A percentile compares a stretch with the other conserved stretches of the same genome.
These are phyloP conservation scores for Suillus clintonianus DNA, from an alignment of 768 basidiomycete genomes.

Conservation along the genomic window DNA sequence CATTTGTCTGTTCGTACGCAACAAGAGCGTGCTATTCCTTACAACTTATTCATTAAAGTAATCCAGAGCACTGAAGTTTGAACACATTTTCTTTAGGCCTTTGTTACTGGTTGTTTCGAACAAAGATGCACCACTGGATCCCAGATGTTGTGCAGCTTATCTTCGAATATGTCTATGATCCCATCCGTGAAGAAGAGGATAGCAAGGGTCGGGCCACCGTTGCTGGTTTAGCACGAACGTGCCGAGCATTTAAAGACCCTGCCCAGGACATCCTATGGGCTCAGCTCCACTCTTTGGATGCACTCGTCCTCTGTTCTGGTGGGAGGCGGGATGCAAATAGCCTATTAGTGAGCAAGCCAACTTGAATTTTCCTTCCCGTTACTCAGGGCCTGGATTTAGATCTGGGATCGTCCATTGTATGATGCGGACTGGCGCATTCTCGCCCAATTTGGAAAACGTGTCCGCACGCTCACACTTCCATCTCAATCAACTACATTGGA, in stretches of 20 bases:
- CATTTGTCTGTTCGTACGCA: not conserved
- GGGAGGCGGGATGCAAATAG: not conserved
- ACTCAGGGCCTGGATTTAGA: not conserved
- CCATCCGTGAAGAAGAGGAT: not conserved
- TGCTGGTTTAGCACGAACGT: slow-evolving; percentile 2
- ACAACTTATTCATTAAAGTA: not conserved
- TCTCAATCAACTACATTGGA: not conserved
- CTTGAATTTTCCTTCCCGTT: not conserved
- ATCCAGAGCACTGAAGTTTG: not conserved
- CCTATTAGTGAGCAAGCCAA: not conserved
- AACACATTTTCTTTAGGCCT: not conserved
- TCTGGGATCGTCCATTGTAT: slow-evolving; percentile 1
- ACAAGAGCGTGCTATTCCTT: not conserved
- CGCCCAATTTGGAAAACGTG: not conserved
- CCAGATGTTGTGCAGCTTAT: slow-evolving; percentile 24
- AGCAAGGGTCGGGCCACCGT: not conserved
- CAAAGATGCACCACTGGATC: slow-evolving; percentile 4
- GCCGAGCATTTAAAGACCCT: slow-evolving; percentile 5
- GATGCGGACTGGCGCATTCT: slow-evolving; percentile 4
- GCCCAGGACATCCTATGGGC: slow-evolving; percentile 8
- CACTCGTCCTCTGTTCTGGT: slow-evolving; percentile 5
- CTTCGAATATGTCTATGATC: slow-evolving; percentile 18
- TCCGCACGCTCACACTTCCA: not conserved
- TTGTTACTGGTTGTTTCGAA: not conserved
- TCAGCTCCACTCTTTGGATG: slow-evolving; percentile 2